Evolutionary conservation across 2,329 filamentous ascomycete species (phyloP).

Genomic region (Paraphoma chrysanthemicola): DNA sequence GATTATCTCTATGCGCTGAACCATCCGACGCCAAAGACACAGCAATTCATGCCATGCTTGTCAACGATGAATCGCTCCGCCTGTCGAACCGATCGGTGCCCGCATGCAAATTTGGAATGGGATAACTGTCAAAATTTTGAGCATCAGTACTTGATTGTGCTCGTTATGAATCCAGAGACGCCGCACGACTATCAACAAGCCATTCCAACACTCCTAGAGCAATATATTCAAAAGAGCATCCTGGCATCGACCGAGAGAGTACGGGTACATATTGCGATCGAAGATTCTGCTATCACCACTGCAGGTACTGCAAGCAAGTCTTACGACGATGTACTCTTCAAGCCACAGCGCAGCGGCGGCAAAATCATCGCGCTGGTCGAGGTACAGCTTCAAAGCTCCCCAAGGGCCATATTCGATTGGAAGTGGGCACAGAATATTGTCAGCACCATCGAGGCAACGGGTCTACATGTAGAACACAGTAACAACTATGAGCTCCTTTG

Average conservation of each 20-base stretch:
- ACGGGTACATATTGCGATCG: background rate
- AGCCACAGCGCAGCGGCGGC: background rate
- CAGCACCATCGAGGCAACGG: background rate
- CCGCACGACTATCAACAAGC: no score
- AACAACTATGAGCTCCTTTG: constrained; percentile 6
- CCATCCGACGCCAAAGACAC: constrained; percentile 14
- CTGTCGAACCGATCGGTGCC: background rate
- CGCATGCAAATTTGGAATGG: no score
- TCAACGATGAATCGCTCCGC: constrained; percentile 19
- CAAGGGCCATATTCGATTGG: background rate
- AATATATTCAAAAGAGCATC: background rate
- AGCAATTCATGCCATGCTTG: constrained; percentile 19
- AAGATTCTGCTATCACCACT: constrained; percentile 7
- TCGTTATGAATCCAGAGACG: no score
- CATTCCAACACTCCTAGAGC: no score
- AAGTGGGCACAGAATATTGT: background rate
- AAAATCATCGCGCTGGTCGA: constrained; percentile 10
- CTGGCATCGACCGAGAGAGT: background rate
- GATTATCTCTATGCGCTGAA: constrained; percentile 15
- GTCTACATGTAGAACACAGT: constrained; percentile 1
- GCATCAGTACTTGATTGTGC: background rate
- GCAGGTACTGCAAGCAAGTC: constrained; percentile 16
- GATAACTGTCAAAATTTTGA: background rate
- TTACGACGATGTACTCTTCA: constrained; percentile 13
- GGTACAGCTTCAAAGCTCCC: background rate